Percentiles rank a stretch among this genome's conserved stretches.
These are phyloP conservation scores for Xylariaceae sp. DNA, from an alignment of 2,329 filamentous ascomycete genomes.

Conservation along the genomic window DNA sequence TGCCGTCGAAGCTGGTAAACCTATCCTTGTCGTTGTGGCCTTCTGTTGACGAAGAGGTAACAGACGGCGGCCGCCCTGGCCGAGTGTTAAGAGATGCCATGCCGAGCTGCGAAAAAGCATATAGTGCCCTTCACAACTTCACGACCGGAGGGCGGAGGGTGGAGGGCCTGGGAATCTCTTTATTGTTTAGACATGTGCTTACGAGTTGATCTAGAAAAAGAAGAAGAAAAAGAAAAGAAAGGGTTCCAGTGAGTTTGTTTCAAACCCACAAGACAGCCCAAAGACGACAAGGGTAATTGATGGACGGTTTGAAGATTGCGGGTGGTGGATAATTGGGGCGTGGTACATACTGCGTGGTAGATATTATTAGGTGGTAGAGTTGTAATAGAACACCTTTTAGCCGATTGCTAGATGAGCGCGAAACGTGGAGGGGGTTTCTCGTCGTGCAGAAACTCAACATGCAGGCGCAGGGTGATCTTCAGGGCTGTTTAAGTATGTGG, in stretches of 20 bases:
- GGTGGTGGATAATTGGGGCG: not conserved
- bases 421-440: not conserved
- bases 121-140: not conserved
- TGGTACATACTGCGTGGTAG: too few species aligned
- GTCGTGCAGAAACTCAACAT: not conserved
- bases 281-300: not conserved
- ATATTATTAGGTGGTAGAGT: not conserved
- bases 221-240: not conserved
- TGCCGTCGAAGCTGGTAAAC: conserved; percentile 31
- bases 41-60: conserved; percentile 41
- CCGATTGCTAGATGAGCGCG: not conserved
- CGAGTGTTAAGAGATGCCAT: conserved; percentile 31
- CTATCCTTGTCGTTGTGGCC: conserved; percentile 40
- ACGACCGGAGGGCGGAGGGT: too few species aligned
- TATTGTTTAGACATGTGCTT: not conserved
- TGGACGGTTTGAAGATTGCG: not conserved
- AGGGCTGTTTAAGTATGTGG: not conserved
- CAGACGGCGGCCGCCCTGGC: conserved; percentile 25
- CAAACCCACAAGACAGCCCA: not conserved
- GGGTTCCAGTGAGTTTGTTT: not conserved
- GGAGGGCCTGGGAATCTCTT: too few species aligned
- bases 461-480: too few species aligned
- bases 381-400: not conserved
- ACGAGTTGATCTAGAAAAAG: not conserved
- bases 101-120: conserved; percentile 10